A percentile compares a stretch with the other conserved stretches of the same genome.
phyloP scores from a whole-genome alignment of 768 basidiomycete species.

The Fibroporia radiculosa region DNA sequence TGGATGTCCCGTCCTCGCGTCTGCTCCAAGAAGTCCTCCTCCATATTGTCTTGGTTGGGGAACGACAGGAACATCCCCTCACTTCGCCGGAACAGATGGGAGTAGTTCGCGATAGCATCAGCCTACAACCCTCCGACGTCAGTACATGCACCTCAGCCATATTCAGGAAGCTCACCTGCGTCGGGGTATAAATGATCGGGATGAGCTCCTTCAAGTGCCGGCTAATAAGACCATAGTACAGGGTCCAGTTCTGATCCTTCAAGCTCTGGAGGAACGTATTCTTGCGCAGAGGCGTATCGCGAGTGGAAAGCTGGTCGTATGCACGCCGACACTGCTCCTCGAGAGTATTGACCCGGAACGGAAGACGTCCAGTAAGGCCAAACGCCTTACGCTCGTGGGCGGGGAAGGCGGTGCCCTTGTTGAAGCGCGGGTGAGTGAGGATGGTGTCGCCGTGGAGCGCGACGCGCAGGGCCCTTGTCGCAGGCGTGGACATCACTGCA shows the following conservation, averaged over 20 bases:
- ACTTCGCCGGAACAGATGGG: conserved; percentile 72
- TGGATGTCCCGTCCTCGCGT: conserved; percentile 58
- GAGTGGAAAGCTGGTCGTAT: conserved; percentile 47
- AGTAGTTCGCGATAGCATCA: conserved; percentile 78
- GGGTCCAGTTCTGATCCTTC: conserved; percentile 74
- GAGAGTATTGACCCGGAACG: conserved; percentile 38
- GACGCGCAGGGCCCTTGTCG: conserved; percentile 28
- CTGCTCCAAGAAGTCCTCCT: conserved; percentile 66
- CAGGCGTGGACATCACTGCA: conserved; percentile 13
- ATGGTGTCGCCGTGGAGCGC: conserved; percentile 56
- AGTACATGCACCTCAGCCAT: not conserved
- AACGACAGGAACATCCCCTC: conserved; percentile 73
- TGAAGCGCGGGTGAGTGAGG: conserved; percentile 59
- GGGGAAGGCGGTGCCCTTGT: conserved; percentile 79
- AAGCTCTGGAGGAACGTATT: conserved; percentile 73
- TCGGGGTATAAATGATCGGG: conserved; percentile 78
- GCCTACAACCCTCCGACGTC: conserved; percentile 34
- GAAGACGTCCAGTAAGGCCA: conserved; percentile 38
- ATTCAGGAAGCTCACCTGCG: conserved; percentile 40
- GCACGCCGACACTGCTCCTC: conserved; percentile 74
- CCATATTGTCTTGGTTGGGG: conserved; percentile 57
- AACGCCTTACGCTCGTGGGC: conserved; percentile 59
- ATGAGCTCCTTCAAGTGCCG: conserved; percentile 41
- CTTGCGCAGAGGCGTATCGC: conserved; percentile 41
- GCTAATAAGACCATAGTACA: conserved; percentile 60